Conservation (phyloP, 768 basidiomycete genomes). For the Inosperma sp. region DNA sequence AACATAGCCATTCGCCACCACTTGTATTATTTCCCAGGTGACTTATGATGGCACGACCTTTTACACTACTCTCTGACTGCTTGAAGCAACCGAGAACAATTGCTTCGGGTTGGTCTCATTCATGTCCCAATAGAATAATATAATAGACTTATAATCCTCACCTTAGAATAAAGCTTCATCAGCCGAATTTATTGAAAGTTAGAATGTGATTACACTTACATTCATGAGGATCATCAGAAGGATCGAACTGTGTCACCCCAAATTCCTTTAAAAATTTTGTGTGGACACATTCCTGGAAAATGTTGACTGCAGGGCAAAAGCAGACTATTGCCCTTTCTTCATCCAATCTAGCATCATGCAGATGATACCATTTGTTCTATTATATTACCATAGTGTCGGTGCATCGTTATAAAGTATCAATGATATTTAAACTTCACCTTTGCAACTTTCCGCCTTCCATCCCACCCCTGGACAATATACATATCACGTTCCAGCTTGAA, state of each 20-base stretch:
- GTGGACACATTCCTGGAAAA: too few species aligned
- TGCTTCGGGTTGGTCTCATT: neutral
- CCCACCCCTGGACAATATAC: too few species aligned
- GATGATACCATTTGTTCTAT: slow-evolving; percentile 5
- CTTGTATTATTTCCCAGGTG: slow-evolving; percentile 11
- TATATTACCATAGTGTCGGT: too few species aligned
- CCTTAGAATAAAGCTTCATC: neutral
- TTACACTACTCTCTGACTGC: slow-evolving; percentile 1
- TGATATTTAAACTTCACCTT: neutral
- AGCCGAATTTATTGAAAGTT: neutral
- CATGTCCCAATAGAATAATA: slow-evolving; percentile 1
- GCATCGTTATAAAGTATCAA: neutral
- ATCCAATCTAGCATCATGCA: neutral
- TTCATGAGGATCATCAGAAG: neutral
- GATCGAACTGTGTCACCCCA: neutral
- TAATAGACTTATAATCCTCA: slow-evolving; percentile 1
- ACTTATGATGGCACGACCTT: slow-evolving; percentile 9
- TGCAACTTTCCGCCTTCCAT: neutral
- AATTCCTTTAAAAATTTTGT: too few species aligned
- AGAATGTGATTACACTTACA: too few species aligned
- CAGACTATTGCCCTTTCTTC: too few species aligned
- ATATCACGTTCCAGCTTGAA: slow-evolving; percentile 3
- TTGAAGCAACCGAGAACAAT: slow-evolving; percentile 10
- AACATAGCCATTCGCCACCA: slow-evolving; percentile 3
- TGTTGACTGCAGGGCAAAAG: too few species aligned